These are phyloP conservation scores for Piromyces finnis DNA, from an alignment of 192 early-diverging fungal species.

Conservation along the genomic window DNA sequence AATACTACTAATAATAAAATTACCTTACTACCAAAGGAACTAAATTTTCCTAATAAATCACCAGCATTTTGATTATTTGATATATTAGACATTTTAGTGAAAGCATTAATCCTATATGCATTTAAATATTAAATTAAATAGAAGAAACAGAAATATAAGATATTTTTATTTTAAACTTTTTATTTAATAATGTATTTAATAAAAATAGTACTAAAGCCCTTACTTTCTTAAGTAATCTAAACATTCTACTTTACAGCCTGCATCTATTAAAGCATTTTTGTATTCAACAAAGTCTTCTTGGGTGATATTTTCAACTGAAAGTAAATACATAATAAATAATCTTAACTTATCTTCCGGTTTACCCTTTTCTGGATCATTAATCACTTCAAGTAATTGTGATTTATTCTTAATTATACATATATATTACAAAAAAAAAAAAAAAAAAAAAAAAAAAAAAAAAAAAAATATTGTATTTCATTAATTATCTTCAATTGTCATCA, in stretches of 20 bases:
- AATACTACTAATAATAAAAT: neutral
- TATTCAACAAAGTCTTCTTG: slow-evolving; percentile 72
- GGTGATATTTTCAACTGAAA: slow-evolving; percentile 48
- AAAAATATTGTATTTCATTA: too few species aligned
- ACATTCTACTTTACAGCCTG: slow-evolving; percentile 55
- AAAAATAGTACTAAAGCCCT: too few species aligned
- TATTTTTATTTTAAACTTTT: too few species aligned
- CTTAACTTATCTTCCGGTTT: slow-evolving; percentile 74
- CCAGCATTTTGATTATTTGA: slow-evolving; percentile 2
- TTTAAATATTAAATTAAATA: too few species aligned
- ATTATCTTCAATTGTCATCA: too few species aligned
- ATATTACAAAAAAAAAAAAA: neutral
- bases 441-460: too few species aligned
- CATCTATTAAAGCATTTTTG: slow-evolving; percentile 53
- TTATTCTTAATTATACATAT: slow-evolving; percentile 34
- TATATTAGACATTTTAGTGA: slow-evolving; percentile 19
- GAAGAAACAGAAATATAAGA: too few species aligned
- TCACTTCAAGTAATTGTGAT: slow-evolving; percentile 53
- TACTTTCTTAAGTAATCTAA: slow-evolving; percentile 73
- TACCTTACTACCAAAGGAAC: slow-evolving; percentile 26
- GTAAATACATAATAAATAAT: slow-evolving; percentile 71
- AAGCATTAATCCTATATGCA: slow-evolving; percentile 2
- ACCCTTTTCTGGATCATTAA: slow-evolving; percentile 68
- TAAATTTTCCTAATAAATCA: slow-evolving; percentile 23
- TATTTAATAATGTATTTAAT: too few species aligned